Conservation (phyloP, 177 flowering plant species). For the Vitis hybrid region DNA sequence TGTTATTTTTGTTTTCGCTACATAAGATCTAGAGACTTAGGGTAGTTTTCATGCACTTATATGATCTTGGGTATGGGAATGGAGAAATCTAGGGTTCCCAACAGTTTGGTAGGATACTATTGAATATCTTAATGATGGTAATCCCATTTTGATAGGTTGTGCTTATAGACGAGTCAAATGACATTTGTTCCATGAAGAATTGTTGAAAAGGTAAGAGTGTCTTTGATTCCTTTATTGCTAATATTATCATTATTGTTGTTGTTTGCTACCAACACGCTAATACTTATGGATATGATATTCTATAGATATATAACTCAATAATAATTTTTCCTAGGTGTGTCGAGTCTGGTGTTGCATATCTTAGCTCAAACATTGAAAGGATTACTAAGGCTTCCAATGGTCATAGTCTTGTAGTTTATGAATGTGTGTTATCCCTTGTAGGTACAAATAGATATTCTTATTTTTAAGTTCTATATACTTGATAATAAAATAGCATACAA, state of each 20-base stretch:
- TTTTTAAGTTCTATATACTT: neutral
- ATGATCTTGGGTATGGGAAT: no score
- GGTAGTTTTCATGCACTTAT: no score
- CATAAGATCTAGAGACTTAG: no score
- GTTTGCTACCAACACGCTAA: neutral
- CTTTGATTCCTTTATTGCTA: neutral
- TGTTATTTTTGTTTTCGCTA: no score
- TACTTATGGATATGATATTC: constrained; percentile 5
- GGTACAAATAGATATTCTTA: constrained; percentile 36
- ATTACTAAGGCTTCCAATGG: constrained; percentile 41
- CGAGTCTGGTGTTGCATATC: constrained; percentile 93
- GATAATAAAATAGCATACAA: no score
- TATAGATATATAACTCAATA: constrained; percentile 27
- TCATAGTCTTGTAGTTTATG: constrained; percentile 72
- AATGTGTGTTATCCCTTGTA: constrained; percentile 68
- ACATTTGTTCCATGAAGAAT: constrained; percentile 81
- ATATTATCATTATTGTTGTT: neutral
- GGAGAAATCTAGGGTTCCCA: no score
- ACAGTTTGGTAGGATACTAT: constrained; percentile 46
- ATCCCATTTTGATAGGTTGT: constrained; percentile 82
- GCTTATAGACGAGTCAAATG: constrained; percentile 95
- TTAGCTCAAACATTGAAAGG: constrained; percentile 74
- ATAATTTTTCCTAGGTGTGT: constrained; percentile 77
- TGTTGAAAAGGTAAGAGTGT: constrained; percentile 59
- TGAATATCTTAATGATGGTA: constrained; percentile 73